Evolutionary conservation across 2,329 filamentous ascomycete species (phyloP).

Genomic region (Tolypocladium capitatum): DNA sequence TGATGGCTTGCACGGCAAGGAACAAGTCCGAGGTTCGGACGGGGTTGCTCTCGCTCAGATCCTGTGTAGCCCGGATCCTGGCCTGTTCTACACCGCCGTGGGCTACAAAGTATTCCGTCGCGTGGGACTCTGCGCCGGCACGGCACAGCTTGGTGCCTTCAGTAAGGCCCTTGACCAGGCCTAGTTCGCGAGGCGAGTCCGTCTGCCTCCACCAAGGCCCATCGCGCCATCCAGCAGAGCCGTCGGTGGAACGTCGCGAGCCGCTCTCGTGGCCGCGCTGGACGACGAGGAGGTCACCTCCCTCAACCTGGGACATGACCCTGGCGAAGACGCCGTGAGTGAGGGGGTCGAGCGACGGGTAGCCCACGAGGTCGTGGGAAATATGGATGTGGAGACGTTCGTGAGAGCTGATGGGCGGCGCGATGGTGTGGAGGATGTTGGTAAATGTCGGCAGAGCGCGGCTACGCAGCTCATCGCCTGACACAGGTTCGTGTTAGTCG

Average conservation of each 20-base stretch:
- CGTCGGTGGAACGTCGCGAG: slow-evolving; percentile 48
- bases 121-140: slow-evolving; percentile 78
- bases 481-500: not conserved
- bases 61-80: slow-evolving; percentile 65
- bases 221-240: slow-evolving; percentile 66
- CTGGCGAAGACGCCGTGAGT: slow-evolving; percentile 85
- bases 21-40: slow-evolving; percentile 91
- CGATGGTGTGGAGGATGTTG: slow-evolving; percentile 85
- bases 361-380: slow-evolving; percentile 88
- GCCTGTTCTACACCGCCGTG: slow-evolving; percentile 71
- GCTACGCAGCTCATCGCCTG: slow-evolving; percentile 75
- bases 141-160: slow-evolving; percentile 88
- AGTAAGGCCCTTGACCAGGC: slow-evolving; percentile 63
- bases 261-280: slow-evolving; percentile 83
- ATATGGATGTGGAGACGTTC: slow-evolving; percentile 96
- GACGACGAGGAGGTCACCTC: slow-evolving; percentile 84
- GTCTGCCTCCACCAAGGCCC: slow-evolving; percentile 89
- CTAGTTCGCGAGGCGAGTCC: slow-evolving; percentile 59
- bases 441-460: slow-evolving; percentile 90
- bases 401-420: slow-evolving; percentile 91
- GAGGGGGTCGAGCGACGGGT: slow-evolving; percentile 85
- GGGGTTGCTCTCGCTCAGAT: slow-evolving; percentile 72
- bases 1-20: slow-evolving; percentile 82
- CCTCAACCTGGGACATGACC: slow-evolving; percentile 98
- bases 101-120: slow-evolving; percentile 68